phyloP scores from a whole-genome alignment of 345 rosid species.

The Garcia nutans region DNA sequence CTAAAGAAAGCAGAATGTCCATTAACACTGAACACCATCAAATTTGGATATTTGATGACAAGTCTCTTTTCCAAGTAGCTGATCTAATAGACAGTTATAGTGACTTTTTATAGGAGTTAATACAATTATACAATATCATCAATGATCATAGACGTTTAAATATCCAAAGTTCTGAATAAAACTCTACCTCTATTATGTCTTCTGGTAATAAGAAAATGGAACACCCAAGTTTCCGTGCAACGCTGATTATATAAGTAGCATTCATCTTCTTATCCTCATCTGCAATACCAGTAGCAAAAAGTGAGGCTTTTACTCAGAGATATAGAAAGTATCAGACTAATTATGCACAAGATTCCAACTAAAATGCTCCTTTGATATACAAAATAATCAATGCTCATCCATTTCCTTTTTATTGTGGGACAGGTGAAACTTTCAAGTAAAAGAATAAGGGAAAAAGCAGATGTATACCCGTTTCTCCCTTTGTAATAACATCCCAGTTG shows the following conservation, averaged over 20 bases:
- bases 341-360: background rate
- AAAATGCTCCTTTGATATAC: background rate
- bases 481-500: constrained; percentile 83
- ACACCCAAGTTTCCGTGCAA: constrained; percentile 96
- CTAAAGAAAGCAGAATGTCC: too few species aligned
- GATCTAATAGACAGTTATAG: background rate
- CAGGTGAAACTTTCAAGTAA: background rate
- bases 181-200: constrained; percentile 84
- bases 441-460: background rate
- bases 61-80: background rate
- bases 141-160: background rate
- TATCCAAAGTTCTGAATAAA: background rate
- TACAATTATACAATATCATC: background rate
- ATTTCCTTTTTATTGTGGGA: background rate
- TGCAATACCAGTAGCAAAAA: constrained; percentile 38
- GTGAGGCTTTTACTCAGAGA: constrained; percentile 1
- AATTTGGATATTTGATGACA: background rate
- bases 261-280: constrained; percentile 95
- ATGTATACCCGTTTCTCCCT: constrained; percentile 69
- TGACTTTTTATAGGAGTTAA: background rate
- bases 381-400: constrained; percentile 1
- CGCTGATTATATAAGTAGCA: constrained; percentile 95
- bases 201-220: constrained; percentile 97
- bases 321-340: background rate
- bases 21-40: background rate